Evolutionary conservation across 2,329 filamentous ascomycete genomes (phyloP), one percentile per base, ranked within the genome.

Genomic region (Aspergillus proliferans): DNA sequence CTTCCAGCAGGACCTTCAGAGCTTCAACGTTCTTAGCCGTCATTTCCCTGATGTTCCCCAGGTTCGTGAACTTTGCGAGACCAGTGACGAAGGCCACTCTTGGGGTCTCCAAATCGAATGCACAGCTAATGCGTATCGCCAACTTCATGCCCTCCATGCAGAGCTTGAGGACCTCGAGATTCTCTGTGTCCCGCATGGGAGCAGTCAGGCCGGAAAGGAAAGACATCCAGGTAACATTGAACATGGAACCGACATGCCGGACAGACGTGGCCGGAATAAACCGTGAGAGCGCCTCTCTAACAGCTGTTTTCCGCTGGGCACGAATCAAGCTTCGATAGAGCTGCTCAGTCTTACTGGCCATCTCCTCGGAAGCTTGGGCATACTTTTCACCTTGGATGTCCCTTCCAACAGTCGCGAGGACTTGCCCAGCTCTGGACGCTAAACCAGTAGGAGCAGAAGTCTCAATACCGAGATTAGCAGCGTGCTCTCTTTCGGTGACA

Each of bases 171-270:
- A 93, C 88, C 57, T 96, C 90, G 4, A 95, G 76, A 61, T 96
- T 96, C 58, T 95, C 88, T 0, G 88, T 87, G 64, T 95, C 91
- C 60, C 97, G 93, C 66, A 93, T 91, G 58, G 94, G 88, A 45
- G 88, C 91, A 1, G 92, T 96, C 22, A 98, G 79, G 0, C 91
- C 91, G 4, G 92, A 97, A 62, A 98, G 86, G 69, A 96, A 94
- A 8, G 92, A 95, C 92, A 97, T 98, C 93, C 93, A 98, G 0
- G 90, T 94, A 21, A 95, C 90, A 61, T 95, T 91, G 64, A 98
- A 97, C 93, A 98, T 98, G 0, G 93, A 90, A 0, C 93, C 93
- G 45, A 96, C 87, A 67, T 98, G 93, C 60, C 89, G 92, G 66
- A 89, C 91, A 0, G 91, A 97, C 1, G 89, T 93, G 3, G 93